Evolutionary conservation across 2,329 filamentous ascomycete species (phyloP).

Genomic region (Fusarium newnesense): DNA sequence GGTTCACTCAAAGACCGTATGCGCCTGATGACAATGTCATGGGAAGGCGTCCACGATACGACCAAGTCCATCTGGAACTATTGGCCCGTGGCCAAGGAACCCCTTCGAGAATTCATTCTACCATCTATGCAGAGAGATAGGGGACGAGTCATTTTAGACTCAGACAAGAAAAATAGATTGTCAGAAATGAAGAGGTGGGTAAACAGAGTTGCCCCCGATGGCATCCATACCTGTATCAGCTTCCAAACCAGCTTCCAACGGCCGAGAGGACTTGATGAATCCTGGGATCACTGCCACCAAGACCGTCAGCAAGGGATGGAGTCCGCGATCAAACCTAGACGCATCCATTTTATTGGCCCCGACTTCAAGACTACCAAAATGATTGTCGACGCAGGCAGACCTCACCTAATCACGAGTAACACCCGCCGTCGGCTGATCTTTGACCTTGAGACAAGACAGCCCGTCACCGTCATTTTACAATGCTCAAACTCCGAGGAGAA

Average conservation of each 20-base stretch:
- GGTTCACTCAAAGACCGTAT: rapidly evolving
- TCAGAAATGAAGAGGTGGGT: neutral
- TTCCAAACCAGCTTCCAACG: neutral
- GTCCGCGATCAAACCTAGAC: neutral
- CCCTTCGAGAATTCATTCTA: neutral
- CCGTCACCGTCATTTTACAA: neutral
- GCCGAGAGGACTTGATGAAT: neutral
- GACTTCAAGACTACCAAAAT: neutral
- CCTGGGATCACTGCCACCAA: neutral
- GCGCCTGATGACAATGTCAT: neutral
- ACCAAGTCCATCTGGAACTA: neutral
- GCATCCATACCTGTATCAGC: neutral
- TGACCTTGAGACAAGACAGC: neutral
- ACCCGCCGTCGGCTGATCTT: neutral
- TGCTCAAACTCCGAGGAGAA: neutral
- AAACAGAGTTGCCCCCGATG: neutral
- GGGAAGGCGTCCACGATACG: neutral
- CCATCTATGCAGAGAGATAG: neutral
- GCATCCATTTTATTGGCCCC: neutral
- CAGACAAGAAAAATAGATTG: neutral
- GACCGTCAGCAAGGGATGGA: neutral
- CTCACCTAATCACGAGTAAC: neutral
- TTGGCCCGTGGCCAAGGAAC: neutral
- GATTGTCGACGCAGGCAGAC: neutral
- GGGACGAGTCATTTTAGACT: neutral